These are phyloP conservation scores for Hygrocybe coccinea DNA, from an alignment of 768 basidiomycete genomes.

Conservation along the genomic window DNA sequence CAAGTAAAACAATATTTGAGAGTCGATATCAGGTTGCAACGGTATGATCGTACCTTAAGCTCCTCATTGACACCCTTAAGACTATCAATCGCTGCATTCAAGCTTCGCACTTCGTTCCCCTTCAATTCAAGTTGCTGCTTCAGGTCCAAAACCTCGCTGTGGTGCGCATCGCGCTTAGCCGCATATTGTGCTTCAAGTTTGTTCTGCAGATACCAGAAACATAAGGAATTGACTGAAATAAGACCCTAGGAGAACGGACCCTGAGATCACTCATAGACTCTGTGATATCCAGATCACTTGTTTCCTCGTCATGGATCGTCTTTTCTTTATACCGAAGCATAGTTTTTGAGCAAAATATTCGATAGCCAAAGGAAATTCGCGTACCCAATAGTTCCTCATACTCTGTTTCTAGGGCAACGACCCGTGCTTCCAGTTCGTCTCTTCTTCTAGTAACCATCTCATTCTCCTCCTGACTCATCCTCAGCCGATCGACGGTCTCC, in stretches of 20 bases:
- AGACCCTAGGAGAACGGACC: slow-evolving; percentile 38
- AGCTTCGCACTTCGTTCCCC: slow-evolving; percentile 73
- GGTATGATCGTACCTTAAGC: slow-evolving; percentile 65
- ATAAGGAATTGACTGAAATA: too few relatives aligned
- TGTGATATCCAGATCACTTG: slow-evolving; percentile 73
- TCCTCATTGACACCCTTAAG: slow-evolving; percentile 97
- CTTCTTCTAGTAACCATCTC: slow-evolving; percentile 76
- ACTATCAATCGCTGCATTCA: slow-evolving; percentile 84
- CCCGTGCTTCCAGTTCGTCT: slow-evolving; percentile 82
- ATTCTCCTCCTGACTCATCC: slow-evolving; percentile 89
- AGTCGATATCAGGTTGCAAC: slow-evolving; percentile 8
- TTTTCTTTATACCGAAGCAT: slow-evolving; percentile 56
- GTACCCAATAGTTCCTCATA: slow-evolving; percentile 94
- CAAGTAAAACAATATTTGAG: slow-evolving; percentile 11
- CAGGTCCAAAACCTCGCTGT: slow-evolving; percentile 78
- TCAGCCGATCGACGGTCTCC: slow-evolving; percentile 84
- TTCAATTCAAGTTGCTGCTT: slow-evolving; percentile 87
- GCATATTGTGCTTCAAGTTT: slow-evolving; percentile 94
- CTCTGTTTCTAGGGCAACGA: slow-evolving; percentile 80
- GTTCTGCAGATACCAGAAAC: slow-evolving; percentile 43
- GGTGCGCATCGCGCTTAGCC: slow-evolving; percentile 85
- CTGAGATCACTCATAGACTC: slow-evolving; percentile 90
- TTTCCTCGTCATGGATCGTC: slow-evolving; percentile 85
- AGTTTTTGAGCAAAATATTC: slow-evolving; percentile 2
- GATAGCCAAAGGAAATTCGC: slow-evolving; percentile 23